Percentiles rank a stretch among this genome's conserved stretches.
Conservation (phyloP, 1,284 basidiomycete species). For the Moesziomyces aphidis region DNA sequence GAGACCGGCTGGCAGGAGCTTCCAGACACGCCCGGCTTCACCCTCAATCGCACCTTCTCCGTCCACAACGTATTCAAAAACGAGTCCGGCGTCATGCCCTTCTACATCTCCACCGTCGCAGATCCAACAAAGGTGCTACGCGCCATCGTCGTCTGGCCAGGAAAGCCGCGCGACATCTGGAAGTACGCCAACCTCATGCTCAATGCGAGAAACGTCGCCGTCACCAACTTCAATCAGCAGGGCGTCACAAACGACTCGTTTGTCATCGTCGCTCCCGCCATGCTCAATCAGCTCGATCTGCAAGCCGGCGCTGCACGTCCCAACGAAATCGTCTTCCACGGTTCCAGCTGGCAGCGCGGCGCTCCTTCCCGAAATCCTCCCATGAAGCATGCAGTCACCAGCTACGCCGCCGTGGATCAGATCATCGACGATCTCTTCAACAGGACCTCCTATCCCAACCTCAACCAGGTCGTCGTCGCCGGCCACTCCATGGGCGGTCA, state of each 20-base stretch:
- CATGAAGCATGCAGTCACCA: slow-evolving; percentile 34
- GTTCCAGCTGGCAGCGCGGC: slow-evolving; percentile 56
- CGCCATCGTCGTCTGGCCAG: slow-evolving; percentile 47
- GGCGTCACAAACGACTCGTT: slow-evolving; percentile 36
- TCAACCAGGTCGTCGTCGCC: slow-evolving; percentile 59
- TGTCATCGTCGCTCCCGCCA: slow-evolving; percentile 39
- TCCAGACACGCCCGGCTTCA: slow-evolving; percentile 38
- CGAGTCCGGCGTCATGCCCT: slow-evolving; percentile 53
- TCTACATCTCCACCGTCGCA: slow-evolving; percentile 46
- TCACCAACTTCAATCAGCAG: slow-evolving; percentile 22
- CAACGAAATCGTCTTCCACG: slow-evolving; percentile 35
- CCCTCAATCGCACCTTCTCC: slow-evolving; percentile 39
- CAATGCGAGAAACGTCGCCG: slow-evolving; percentile 48
- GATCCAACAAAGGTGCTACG: slow-evolving; percentile 43
- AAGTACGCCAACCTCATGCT: slow-evolving; percentile 58
- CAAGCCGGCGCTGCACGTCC: slow-evolving; percentile 46
- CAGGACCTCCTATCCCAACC: slow-evolving; percentile 54
- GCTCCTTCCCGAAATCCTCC: slow-evolving; percentile 43
- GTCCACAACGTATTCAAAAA: slow-evolving; percentile 36
- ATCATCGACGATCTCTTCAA: slow-evolving; percentile 50
- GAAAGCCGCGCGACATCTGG: slow-evolving; percentile 62
- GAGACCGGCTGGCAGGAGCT: slow-evolving; percentile 69
- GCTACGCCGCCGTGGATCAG: slow-evolving; percentile 57
- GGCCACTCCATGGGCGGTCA: slow-evolving; percentile 64
- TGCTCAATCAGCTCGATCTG: slow-evolving; percentile 36